phyloP scores from a whole-genome alignment of 441 rosid genomes.

The Populus hybrid region DNA sequence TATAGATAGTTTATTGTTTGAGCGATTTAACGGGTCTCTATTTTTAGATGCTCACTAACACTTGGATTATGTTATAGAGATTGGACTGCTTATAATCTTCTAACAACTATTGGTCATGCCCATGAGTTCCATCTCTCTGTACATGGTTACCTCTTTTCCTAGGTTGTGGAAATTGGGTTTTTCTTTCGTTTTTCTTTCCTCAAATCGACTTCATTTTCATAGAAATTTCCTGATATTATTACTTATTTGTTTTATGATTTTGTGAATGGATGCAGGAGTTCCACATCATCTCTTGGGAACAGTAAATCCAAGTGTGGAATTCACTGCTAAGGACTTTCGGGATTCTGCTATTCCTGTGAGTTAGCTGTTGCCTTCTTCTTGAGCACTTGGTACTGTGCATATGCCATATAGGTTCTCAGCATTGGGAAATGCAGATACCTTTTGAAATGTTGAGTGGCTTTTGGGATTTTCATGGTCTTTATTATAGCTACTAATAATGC shows the following conservation, averaged over 20 bases:
- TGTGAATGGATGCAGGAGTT: constrained; percentile 45
- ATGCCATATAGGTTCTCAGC: background rate
- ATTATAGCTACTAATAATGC: background rate
- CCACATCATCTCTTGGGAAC: constrained; percentile 86
- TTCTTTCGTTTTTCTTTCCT: background rate
- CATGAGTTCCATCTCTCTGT: background rate
- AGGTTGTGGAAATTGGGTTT: background rate
- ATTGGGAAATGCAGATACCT: background rate
- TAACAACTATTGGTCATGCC: background rate
- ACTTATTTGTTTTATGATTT: background rate
- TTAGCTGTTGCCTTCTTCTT: constrained; percentile 1
- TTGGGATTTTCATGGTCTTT: background rate
- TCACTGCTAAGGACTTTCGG: constrained; percentile 72
- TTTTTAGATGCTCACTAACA: background rate
- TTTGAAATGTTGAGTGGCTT: background rate
- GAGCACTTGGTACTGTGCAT: background rate
- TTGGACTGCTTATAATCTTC: background rate
- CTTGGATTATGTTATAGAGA: background rate
- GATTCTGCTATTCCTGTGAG: constrained; percentile 70
- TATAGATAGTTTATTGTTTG: background rate
- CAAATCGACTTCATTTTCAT: background rate
- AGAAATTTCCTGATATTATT: background rate
- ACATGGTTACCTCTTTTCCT: background rate
- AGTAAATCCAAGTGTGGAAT: constrained; percentile 55
- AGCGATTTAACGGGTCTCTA: background rate